Evolutionary conservation across 176 grass and related monocot species (phyloP), one percentile per base, ranked within the genome.

Genomic region (Avena insularis): DNA sequence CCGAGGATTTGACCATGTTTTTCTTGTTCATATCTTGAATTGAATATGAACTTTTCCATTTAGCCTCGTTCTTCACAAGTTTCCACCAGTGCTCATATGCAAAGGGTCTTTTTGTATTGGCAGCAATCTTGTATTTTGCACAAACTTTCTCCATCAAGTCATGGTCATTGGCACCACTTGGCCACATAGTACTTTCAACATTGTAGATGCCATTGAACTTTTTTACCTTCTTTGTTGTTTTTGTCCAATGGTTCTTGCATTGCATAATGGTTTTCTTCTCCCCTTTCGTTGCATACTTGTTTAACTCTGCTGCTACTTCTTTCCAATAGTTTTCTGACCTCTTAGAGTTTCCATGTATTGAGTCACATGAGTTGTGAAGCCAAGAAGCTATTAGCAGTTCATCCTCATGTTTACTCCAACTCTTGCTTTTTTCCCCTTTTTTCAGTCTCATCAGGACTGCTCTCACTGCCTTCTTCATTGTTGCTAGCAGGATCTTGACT

Each of bases 201-300:
- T 62, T 40, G 14, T 79, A 79, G 2, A 20, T 15, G 25, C 10
- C 35, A 62, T 79, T 13, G 12, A 79, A 62, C 36, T 61, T 79
- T 36, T 57, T 79, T 62, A 79, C 43, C 6, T 61, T 45, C 40
- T n/a, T 38, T 3, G 55, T 78, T 14, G 56, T 62, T n/a, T 62
- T 79, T 0, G 12, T 13, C 75, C 53, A 78, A 23, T 78, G 75
- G 75, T 78, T 78, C 19, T 78, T 78, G 15, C 16, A 78, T 19
- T 78, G 9, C 35, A 2, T 12, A n/a, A 19, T 9, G 2, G 0
- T 79, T 61, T 36, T 60, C n/a, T 13, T 61, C 4, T 16, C 4
- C 6, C 62, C 11, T 79, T 79, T 79, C 1, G 77, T 36, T 60
- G 77, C 35, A 46, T 45, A 29, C 36, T 58, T 6, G 6, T 23